phyloP scores from a whole-genome alignment of 164 flowering plant species.

The Taxillus chinensis region DNA sequence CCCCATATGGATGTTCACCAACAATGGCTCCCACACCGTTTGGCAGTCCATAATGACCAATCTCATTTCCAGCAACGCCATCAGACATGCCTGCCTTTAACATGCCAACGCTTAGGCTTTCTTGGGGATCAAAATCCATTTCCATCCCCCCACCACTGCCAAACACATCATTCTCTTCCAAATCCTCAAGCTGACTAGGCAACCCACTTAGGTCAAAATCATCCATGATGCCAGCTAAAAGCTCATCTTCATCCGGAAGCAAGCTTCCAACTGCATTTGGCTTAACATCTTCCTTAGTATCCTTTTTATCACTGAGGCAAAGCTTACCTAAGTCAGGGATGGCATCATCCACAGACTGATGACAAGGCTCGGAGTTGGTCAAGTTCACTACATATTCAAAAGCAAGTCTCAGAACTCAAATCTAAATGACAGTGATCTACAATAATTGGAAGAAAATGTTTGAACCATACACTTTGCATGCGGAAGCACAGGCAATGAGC shows the following conservation, averaged over 20 bases:
- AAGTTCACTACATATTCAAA: conserved; percentile 3
- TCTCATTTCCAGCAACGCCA: conserved; percentile 2
- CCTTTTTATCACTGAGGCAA: background rate
- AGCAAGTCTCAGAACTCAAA: background rate
- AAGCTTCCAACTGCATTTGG: background rate
- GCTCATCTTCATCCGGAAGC: conserved; percentile 6
- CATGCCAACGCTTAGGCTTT: background rate
- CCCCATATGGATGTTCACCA: conserved; percentile 34
- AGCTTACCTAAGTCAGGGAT: background rate
- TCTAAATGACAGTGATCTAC: background rate
- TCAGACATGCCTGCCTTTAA: background rate
- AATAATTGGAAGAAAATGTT: background rate
- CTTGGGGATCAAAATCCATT: conserved; percentile 6
- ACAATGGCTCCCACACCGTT: conserved; percentile 29
- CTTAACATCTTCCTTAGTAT: background rate
- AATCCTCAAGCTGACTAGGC: conserved; percentile 7
- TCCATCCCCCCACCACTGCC: conserved; percentile 8
- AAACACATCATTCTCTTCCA: conserved; percentile 6
- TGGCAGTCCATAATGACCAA: conserved; percentile 3
- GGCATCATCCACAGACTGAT: background rate
- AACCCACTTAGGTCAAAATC: conserved; percentile 7
- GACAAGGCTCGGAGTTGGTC: background rate
- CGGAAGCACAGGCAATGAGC: conserved; percentile 5
- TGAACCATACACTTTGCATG: conserved; percentile 4
- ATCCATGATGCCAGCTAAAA: conserved; percentile 8